phyloP scores from a whole-genome alignment of 495 filamentous ascomycete species.

The Penicillium angulare region DNA sequence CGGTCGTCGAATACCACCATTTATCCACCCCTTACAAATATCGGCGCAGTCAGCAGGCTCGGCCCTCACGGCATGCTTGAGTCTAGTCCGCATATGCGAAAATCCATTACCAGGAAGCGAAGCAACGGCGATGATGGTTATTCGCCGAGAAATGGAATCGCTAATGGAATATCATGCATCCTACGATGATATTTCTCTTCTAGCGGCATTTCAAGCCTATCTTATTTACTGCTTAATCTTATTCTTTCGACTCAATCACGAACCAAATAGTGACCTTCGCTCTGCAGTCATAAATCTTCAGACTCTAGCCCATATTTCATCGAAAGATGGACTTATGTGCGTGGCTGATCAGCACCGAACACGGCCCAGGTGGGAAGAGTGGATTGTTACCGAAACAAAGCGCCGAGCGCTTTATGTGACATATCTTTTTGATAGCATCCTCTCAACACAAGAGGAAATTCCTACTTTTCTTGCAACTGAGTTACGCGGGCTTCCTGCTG shows the following conservation, averaged over 20 bases:
- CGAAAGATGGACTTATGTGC: slow-evolving; percentile 40
- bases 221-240: slow-evolving; percentile 44
- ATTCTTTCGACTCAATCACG: slow-evolving; percentile 36
- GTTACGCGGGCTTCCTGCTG: slow-evolving; percentile 37
- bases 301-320: slow-evolving; percentile 38
- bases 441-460: slow-evolving; percentile 38
- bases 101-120: slow-evolving; percentile 39
- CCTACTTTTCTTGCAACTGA: slow-evolving; percentile 47
- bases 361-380: slow-evolving; percentile 48
- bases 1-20: slow-evolving; percentile 37
- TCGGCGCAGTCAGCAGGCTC: slow-evolving; percentile 10
- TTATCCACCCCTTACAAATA: slow-evolving; percentile 39
- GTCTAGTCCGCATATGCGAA: slow-evolving; percentile 41
- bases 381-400: slow-evolving; percentile 47
- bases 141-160: slow-evolving; percentile 41
- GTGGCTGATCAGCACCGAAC: slow-evolving; percentile 32
- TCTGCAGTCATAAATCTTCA: slow-evolving; percentile 46
- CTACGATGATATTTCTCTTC: slow-evolving; percentile 35
- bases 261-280: slow-evolving; percentile 26
- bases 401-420: slow-evolving; percentile 46
- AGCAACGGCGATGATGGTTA: slow-evolving; percentile 22
- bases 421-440: slow-evolving; percentile 49
- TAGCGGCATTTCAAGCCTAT: slow-evolving; percentile 50
- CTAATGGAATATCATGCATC: slow-evolving; percentile 27
- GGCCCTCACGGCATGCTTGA: slow-evolving; percentile 44